phyloP scores from a whole-genome alignment of 1,284 basidiomycete species.

The Ganoderma meredithae region DNA sequence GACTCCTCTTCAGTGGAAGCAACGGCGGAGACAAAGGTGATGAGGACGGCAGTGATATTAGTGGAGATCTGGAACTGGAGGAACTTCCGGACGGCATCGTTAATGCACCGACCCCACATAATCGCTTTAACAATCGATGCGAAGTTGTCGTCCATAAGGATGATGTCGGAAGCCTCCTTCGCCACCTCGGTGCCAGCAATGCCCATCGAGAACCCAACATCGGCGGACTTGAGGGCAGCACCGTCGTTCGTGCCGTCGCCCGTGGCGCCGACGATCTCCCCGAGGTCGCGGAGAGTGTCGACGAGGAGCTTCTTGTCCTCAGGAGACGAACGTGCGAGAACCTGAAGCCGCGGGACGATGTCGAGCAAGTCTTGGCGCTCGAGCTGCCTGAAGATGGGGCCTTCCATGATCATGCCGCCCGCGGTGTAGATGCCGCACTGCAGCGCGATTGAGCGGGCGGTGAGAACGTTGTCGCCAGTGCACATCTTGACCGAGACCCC shows the following conservation, averaged over 20 bases:
- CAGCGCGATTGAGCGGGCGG: conserved; percentile 91
- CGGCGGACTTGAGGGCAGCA: conserved; percentile 93
- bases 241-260: conserved; percentile 99
- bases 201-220: conserved; percentile 98
- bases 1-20: conserved; percentile 81
- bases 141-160: conserved; percentile 99
- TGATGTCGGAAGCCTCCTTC: conserved; percentile 99
- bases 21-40: conserved; percentile 93
- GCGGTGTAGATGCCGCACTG: conserved; percentile 95
- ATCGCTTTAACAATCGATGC: conserved; percentile 96
- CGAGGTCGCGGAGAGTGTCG: conserved; percentile 86
- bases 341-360: conserved; percentile 75
- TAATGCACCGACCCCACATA: conserved; percentile 99
- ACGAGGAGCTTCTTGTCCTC: conserved; percentile 97
- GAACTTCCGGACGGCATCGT: conserved; percentile 97
- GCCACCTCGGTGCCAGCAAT: conserved; percentile 99
- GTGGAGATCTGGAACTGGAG: conserved; percentile 98
- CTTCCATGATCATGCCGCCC: conserved; percentile 97
- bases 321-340: conserved; percentile 94
- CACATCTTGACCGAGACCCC: conserved; percentile 99
- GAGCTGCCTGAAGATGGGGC: conserved; percentile 78
- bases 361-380: conserved; percentile 63
- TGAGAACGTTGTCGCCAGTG: conserved; percentile 97
- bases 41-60: conserved; percentile 94
- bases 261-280: conserved; percentile 96